phyloP scores from a whole-genome alignment of 2,329 filamentous ascomycete genomes.

The Lasiodiplodia citricola region DNA sequence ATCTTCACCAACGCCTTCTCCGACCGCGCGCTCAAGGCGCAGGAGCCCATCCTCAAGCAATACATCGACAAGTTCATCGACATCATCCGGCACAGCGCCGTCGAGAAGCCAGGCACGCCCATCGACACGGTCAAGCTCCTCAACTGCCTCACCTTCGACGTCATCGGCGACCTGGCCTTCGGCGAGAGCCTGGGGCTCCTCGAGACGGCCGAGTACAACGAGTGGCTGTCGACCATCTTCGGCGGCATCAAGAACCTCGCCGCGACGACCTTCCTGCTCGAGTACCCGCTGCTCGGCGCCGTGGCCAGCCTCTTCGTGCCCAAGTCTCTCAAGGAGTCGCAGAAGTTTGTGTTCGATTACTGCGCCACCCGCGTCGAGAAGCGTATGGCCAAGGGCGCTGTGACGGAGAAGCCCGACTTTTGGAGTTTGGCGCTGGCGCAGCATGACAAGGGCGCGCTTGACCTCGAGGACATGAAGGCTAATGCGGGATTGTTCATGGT shows the following conservation, averaged over 20 bases:
- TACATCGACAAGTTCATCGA: conserved; percentile 49
- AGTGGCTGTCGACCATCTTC: conserved; percentile 35
- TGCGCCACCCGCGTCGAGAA: too few species aligned
- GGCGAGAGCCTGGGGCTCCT: conserved; percentile 33
- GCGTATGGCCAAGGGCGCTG: neutral
- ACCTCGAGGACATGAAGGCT: neutral
- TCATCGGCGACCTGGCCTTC: conserved; percentile 36
- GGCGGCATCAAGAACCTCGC: too few species aligned
- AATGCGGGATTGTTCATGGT: conserved; percentile 31
- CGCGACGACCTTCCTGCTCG: too few species aligned
- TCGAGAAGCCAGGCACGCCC: too few species aligned
- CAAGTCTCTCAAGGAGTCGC: too few species aligned
- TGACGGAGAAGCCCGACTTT: neutral
- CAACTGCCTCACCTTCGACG: conserved; percentile 34
- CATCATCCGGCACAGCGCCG: too few species aligned
- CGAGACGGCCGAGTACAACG: conserved; percentile 29
- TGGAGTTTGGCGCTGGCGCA: neutral
- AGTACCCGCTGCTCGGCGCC: too few species aligned
- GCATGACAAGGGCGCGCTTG: neutral
- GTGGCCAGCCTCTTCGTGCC: too few species aligned
- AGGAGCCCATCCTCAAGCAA: conserved; percentile 45
- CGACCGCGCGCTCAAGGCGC: conserved; percentile 45
- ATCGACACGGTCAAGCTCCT: conserved; percentile 41
- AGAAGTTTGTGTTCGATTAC: too few species aligned
- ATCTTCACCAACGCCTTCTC: conserved; percentile 49